Evolutionary conservation across 2,329 filamentous ascomycete genomes (phyloP).

Genomic region (Apiospora marii): DNA sequence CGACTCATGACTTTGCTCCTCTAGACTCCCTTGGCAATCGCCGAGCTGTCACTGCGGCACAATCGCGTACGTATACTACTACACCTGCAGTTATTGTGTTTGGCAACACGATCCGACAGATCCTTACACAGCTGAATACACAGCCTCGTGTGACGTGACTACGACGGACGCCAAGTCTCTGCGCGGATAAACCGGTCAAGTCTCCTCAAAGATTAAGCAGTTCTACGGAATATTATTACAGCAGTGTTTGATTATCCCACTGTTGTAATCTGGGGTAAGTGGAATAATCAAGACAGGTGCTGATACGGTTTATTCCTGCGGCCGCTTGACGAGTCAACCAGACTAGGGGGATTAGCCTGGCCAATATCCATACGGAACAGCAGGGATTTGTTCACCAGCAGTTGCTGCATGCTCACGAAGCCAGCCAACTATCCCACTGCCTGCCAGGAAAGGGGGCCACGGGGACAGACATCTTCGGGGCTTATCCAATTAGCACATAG

Average conservation of each 20-base stretch:
- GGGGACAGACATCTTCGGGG: too few species aligned
- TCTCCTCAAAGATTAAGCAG: too few species aligned
- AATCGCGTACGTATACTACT: neutral
- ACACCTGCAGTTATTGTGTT: neutral
- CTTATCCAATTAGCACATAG: too few species aligned
- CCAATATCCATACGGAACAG: neutral
- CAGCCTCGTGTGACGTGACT: slow-evolving; percentile 7
- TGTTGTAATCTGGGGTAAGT: too few species aligned
- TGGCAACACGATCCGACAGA: neutral
- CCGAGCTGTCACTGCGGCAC: neutral
- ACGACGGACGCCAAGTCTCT: neutral
- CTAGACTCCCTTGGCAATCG: neutral
- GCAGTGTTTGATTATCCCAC: too few species aligned
- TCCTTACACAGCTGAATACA: slow-evolving; percentile 1
- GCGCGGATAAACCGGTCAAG: too few species aligned
- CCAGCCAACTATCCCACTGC: too few species aligned
- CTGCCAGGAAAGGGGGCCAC: too few species aligned
- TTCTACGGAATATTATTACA: too few species aligned
- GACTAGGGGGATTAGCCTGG: neutral
- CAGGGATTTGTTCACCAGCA: neutral
- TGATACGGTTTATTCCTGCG: too few species aligned
- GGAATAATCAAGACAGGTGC: too few species aligned
- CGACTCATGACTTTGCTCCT: neutral
- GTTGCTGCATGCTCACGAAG: neutral
- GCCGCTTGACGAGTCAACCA: neutral